Evolutionary conservation across 2,329 filamentous ascomycete genomes (phyloP), one percentile per base, ranked within the genome.

Genomic region (Trichoderma sp.): DNA sequence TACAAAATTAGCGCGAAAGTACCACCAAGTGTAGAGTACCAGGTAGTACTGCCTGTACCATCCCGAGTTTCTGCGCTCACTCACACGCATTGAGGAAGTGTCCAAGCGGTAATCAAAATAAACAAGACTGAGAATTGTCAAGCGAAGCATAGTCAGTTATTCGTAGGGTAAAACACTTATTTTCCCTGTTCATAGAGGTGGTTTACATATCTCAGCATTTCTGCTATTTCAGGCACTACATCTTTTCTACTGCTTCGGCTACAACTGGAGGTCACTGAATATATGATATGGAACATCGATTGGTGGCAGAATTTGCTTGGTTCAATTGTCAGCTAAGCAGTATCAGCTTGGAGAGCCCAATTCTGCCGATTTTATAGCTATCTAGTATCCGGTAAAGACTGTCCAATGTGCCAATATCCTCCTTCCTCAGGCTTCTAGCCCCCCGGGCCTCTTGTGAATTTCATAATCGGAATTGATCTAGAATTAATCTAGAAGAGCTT

Each of bases 401-500:
- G 69, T 57, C 57, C 60, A 53, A 37, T 59, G 37, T 68, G 53
- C 63, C 34, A 17, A 60, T 54, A 1, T n/a, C 39, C 60, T 35
- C 53, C 67, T 48, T 48, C 45, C 45, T 66, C 61, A 54, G 39
- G 39, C 27, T 29, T 4, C 13, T 45, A 17, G 34, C 13, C 52
- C 52, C 32, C 10, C 9, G 15, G 19, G 50, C 27, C 22, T 58
- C 32, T 42, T 48, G 27, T 53, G 22, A 22, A 39, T 27, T 29
- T 42, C 2, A 42, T 3, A 17, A 48, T 45, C 42, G 12, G n/a
- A 22, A 48, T 13, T 48, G 42, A 48, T 48, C 50, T 17, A 10
- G 19, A n/a, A 5, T 8, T 17, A 10, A 34, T 68, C 80, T 87
- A 92, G 79, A 97, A 94, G 71, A 98, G 87, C 89, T 98, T 99